Evolutionary conservation across 2,329 filamentous ascomycete genomes (phyloP).

Genomic region (Helotiales sp.): DNA sequence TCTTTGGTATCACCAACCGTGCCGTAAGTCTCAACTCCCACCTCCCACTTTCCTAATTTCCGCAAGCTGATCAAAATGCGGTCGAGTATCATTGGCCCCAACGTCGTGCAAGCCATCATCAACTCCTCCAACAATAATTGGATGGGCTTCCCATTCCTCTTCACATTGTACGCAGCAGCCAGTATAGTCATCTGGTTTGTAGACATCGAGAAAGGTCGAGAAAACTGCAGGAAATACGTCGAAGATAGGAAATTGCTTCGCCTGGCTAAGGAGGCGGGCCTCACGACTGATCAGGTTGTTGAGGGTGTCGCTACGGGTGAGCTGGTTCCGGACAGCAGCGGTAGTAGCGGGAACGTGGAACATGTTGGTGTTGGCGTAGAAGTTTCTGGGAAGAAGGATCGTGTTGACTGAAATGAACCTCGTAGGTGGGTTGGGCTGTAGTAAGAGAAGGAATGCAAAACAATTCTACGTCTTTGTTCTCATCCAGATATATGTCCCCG

Average conservation of each 20-base stretch:
- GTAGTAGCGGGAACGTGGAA: slow-evolving; percentile 13
- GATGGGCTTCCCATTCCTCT: slow-evolving; percentile 51
- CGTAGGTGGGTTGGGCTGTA: background rate
- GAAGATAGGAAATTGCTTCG: slow-evolving; percentile 44
- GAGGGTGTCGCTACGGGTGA: slow-evolving; percentile 27
- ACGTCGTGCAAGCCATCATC: slow-evolving; percentile 51
- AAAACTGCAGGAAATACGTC: slow-evolving; percentile 46
- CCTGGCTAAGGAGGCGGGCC: slow-evolving; percentile 39
- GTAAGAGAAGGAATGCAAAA: background rate
- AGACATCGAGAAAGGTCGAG: slow-evolving; percentile 48
- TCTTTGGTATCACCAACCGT: slow-evolving; percentile 51
- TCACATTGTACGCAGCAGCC: slow-evolving; percentile 45
- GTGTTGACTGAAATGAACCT: slow-evolving; percentile 9
- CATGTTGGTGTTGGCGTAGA: slow-evolving; percentile 18
- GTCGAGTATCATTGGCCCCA: slow-evolving; percentile 51
- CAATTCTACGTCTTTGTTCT: background rate
- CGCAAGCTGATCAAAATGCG: slow-evolving; percentile 20
- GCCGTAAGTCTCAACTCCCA: slow-evolving; percentile 41
- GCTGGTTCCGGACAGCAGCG: slow-evolving; percentile 16
- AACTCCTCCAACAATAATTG: slow-evolving; percentile 49
- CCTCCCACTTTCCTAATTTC: background rate
- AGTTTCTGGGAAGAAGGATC: slow-evolving; percentile 13
- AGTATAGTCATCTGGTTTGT: slow-evolving; percentile 48
- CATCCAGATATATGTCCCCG: background rate
- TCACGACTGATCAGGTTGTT: slow-evolving; percentile 33